Conservation (phyloP, 352 stramenopile species). For the Phytophthora cryptogea region DNA sequence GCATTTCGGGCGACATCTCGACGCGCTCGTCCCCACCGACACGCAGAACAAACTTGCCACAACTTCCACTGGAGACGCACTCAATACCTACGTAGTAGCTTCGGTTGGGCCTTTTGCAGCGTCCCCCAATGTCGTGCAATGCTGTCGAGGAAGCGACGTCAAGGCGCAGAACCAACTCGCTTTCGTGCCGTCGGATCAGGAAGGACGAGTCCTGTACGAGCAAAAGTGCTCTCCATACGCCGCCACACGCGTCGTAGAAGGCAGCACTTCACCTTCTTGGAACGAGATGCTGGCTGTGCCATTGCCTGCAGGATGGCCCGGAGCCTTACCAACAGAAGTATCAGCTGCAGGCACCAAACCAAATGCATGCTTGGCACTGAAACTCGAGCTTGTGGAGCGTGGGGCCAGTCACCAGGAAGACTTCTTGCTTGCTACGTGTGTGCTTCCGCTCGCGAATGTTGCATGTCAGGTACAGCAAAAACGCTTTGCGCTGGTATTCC, state of each 20-base stretch:
- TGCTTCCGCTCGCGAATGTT: constrained; percentile 31
- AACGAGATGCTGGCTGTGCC: constrained; percentile 72
- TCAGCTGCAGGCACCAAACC: not conserved
- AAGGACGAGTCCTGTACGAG: constrained; percentile 42
- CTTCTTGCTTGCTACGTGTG: constrained; percentile 41
- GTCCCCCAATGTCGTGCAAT: constrained; percentile 13
- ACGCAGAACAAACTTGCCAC: not conserved
- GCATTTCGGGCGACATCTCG: constrained; percentile 50
- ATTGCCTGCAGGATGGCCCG: constrained; percentile 49
- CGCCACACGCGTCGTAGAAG: constrained; percentile 61
- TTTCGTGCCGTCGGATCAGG: not conserved
- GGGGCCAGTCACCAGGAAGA: constrained; percentile 70
- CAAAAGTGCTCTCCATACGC: constrained; percentile 64
- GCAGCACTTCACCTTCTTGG: constrained; percentile 42
- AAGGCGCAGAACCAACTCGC: constrained; percentile 1
- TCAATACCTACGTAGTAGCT: constrained; percentile 43
- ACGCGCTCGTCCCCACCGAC: constrained; percentile 18
- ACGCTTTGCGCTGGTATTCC: constrained; percentile 36
- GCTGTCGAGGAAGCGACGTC: constrained; percentile 13
- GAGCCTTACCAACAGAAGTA: not conserved
- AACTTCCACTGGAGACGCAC: not conserved
- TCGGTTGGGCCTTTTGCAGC: constrained; percentile 32
- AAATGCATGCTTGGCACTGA: constrained; percentile 22
- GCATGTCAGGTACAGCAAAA: constrained; percentile 30
- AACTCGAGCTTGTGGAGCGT: constrained; percentile 68